Percentiles rank a stretch among this genome's conserved stretches.
Evolutionary conservation across 2,329 filamentous ascomycete genomes (phyloP).

Genomic region (Xylariales sp.): DNA sequence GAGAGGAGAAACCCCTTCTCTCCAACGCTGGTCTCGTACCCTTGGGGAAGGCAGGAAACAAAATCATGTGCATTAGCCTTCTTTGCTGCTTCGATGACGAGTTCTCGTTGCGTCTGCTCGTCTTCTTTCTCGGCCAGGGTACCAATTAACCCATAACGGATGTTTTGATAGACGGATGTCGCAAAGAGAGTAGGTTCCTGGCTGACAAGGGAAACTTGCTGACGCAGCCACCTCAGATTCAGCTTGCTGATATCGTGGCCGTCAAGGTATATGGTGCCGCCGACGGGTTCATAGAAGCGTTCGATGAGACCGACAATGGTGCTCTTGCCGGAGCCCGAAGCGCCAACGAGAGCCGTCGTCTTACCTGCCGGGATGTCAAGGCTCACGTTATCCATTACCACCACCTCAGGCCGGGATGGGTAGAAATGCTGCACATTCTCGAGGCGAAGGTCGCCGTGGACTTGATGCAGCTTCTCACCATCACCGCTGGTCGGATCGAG

Average conservation of each 20-base stretch:
- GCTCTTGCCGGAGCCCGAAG: conserved; percentile 11
- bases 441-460: conserved; percentile 30
- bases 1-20: conserved; percentile 77
- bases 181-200: conserved; percentile 87
- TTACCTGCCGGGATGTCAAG: conserved; percentile 40
- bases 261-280: conserved; percentile 60
- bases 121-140: conserved; percentile 52
- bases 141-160: conserved; percentile 77
- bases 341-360: conserved; percentile 32
- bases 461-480: conserved; percentile 24
- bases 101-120: conserved; percentile 39
- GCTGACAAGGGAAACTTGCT: conserved; percentile 82
- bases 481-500: conserved; percentile 30
- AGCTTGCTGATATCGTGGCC: conserved; percentile 72
- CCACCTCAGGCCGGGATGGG: conserved; percentile 36
- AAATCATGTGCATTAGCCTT: conserved; percentile 91
- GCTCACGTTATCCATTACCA: conserved; percentile 35
- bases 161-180: conserved; percentile 81
- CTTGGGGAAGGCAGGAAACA: conserved; percentile 77
- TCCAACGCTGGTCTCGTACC: conserved; percentile 77
- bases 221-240: conserved; percentile 82
- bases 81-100: conserved; percentile 73
- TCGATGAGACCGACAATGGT: conserved; percentile 32
- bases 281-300: too few relatives aligned
- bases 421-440: conserved; percentile 39